Evolutionary conservation across 768 basidiomycete species (phyloP), one percentile per base, ranked within the genome.

Genomic region (Mycena indigotica): DNA sequence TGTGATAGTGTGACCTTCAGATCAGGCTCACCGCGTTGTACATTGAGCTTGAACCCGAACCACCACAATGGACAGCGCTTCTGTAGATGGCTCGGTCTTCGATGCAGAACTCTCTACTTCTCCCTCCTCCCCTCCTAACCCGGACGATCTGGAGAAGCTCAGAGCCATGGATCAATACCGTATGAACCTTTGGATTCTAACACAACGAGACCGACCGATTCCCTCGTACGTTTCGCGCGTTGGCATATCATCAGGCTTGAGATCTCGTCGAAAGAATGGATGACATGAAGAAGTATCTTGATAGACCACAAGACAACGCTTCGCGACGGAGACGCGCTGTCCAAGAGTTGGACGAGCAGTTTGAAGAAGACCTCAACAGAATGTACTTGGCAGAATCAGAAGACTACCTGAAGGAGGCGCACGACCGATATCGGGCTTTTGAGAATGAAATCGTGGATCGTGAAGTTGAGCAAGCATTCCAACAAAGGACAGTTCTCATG

Each of bases 361-460:
- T 48, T 26, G 46, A 48, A n/a, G 46, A 48, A n/a, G 46, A 48
- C 46, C 46, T 48, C 6, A 26, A 48, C 46, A 23, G 23, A 26
- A 24, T 48, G 46, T 48, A 48, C 23, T 8, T 28, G 12, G 46
- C 46, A 12, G 46, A 48, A 21, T 24, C 46, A 21, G 46, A 48
- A 13, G 46, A 48, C 46, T 48, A 48, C 19, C 25, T 48, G 24
- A 26, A 48, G 24, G 46, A 48, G 46, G 46, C 46, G 10, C 13
- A 25, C 6, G 25, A 28, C 25, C 25, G 5, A 12, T 48, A 25
- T 28, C 46, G 15, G 5, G 46, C 24, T 8, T 48, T 48, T 26
- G 46, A 48, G 25, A 8, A 6, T 13, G 46, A 23, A n/a, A n/a
- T n/a, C n/a, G n/a, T n/a, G n/a, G n/a, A n/a, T n/a, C n/a, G n/a